Conservation (phyloP, 1,139 yeast genomes). For the Hyphopichia fennica region DNA sequence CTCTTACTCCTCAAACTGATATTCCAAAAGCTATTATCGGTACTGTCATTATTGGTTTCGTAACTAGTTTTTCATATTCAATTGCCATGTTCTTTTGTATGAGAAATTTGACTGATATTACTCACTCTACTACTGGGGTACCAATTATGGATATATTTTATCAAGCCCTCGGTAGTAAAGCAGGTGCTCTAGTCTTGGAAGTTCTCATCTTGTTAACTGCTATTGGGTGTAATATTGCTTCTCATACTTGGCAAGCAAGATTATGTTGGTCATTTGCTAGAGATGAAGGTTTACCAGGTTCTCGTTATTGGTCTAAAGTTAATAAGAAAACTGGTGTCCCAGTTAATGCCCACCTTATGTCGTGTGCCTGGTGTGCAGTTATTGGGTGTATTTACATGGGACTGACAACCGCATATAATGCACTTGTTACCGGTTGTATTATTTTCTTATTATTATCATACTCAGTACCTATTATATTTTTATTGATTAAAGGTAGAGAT, state of each 20-base stretch:
- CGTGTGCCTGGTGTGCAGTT: conserved; percentile 35
- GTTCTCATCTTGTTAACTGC: conserved; percentile 38
- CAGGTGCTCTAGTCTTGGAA: conserved; percentile 41
- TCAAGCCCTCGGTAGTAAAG: conserved; percentile 35
- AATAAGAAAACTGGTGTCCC: conserved; percentile 33
- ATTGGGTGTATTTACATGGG: conserved; percentile 44
- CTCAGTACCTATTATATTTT: conserved; percentile 31
- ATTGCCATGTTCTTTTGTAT: conserved; percentile 46
- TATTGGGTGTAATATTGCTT: conserved; percentile 41
- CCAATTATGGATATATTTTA: conserved; percentile 43
- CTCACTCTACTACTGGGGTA: conserved; percentile 31
- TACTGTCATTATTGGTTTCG: conserved; percentile 42
- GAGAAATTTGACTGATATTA: conserved; percentile 29
- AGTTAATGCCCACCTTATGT: conserved; percentile 36
- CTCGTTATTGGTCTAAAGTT: conserved; percentile 32
- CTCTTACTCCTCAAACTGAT: conserved; percentile 35
- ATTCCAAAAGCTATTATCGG: conserved; percentile 45
- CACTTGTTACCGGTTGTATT: conserved; percentile 40
- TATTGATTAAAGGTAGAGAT: conserved; percentile 34
- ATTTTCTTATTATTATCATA: conserved; percentile 36
- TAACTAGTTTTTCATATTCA: conserved; percentile 40
- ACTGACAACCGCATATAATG: conserved; percentile 42
- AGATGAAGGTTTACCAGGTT: conserved; percentile 51
- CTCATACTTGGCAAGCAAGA: conserved; percentile 56
- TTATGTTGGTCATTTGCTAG: conserved; percentile 81